Evolutionary conservation across 805 yeast species (phyloP).

Genomic region (Candida ipomoeae): DNA sequence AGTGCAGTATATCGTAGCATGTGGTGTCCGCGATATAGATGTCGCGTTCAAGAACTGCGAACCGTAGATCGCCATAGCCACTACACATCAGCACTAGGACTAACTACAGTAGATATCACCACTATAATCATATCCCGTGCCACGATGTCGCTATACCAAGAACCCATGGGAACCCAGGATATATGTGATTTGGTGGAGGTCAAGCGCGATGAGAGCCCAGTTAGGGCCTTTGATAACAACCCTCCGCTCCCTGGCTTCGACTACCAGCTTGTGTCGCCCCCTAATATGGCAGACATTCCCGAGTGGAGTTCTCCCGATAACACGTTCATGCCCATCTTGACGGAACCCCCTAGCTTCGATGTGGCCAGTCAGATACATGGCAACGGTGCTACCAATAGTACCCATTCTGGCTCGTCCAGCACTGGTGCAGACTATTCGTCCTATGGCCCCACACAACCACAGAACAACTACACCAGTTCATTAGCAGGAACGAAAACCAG

Average conservation of each 20-base stretch:
- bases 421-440: not conserved
- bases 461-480: not conserved
- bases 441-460: not conserved
- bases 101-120: too few relatives aligned
- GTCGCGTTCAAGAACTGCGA: not conserved
- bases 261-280: slow-evolving; percentile 3
- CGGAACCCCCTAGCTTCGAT: not conserved
- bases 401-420: not conserved
- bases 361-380: not conserved
- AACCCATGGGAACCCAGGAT: not conserved
- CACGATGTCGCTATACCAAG: not conserved
- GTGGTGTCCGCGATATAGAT: not conserved
- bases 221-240: not conserved
- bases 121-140: not conserved
- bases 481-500: not conserved
- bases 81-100: too few relatives aligned
- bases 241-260: slow-evolving; percentile 1
- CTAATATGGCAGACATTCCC: slow-evolving; percentile 4
- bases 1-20: not conserved
- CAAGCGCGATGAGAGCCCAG: not conserved
- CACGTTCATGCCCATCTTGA: not conserved
- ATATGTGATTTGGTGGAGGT: not conserved
- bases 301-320: slow-evolving; percentile 1
- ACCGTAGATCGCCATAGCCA: too few relatives aligned
- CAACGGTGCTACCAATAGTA: not conserved